Conservation (phyloP, 306 rosid species). For the Cucurbita pepo region DNA sequence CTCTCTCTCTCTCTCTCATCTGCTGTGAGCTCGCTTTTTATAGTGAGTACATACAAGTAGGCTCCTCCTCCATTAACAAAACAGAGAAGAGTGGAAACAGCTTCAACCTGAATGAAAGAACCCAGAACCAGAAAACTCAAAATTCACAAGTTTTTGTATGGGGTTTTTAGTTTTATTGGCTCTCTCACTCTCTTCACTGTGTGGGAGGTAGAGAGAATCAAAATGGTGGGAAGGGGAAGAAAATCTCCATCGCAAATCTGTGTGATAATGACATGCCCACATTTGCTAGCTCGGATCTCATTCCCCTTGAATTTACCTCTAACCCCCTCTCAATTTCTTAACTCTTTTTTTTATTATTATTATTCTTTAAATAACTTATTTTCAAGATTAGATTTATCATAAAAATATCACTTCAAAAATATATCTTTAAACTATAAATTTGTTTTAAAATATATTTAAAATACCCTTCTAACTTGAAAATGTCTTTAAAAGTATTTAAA, state of each 20-base stretch:
- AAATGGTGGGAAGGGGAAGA: conserved; percentile 12
- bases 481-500: too few species aligned
- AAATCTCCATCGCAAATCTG: conserved; percentile 74
- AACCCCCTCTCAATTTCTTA: background rate
- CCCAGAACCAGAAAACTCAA: background rate
- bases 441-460: too few species aligned
- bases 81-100: background rate
- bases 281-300: conserved; percentile 35
- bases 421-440: too few species aligned
- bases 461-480: too few species aligned
- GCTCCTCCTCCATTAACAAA: background rate
- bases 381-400: too few species aligned
- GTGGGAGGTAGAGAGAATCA: conserved; percentile 2
- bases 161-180: background rate
- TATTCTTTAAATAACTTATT: too few species aligned
- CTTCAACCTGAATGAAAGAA: background rate
- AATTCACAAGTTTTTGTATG: background rate
- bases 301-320: conserved; percentile 23
- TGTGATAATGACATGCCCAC: conserved; percentile 57
- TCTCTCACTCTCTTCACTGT: background rate
- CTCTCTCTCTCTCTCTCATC: background rate
- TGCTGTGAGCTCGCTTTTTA: background rate
- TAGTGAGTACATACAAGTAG: background rate
- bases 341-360: too few species aligned
- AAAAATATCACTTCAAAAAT: too few species aligned